Evolutionary conservation across 208 protist species (phyloP).

Genomic region (Phytomonas francai): DNA sequence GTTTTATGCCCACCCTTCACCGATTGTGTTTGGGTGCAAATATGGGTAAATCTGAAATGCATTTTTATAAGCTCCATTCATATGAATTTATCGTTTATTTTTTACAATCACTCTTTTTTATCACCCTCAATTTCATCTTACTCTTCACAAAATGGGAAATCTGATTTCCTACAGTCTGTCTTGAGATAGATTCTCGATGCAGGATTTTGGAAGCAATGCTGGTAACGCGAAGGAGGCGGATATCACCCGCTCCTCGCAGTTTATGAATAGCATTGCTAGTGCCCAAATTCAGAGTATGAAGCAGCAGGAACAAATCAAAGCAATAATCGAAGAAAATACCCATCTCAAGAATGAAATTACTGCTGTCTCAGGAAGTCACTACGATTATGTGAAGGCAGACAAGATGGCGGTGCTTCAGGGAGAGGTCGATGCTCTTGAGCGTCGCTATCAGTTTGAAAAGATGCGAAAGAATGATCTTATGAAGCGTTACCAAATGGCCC

Average conservation of each 20-base stretch:
- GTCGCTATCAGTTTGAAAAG: slow-evolving; percentile 88
- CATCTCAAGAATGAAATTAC: slow-evolving; percentile 86
- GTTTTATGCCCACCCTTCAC: background rate
- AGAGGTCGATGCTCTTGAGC: slow-evolving; percentile 85
- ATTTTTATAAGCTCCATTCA: background rate
- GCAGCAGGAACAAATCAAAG: slow-evolving; percentile 75
- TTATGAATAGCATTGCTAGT: slow-evolving; percentile 43
- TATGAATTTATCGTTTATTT: background rate
- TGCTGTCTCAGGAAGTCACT: slow-evolving; percentile 46
- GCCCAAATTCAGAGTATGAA: slow-evolving; percentile 49
- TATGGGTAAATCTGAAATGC: background rate
- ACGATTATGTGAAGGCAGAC: slow-evolving; percentile 85
- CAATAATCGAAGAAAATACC: slow-evolving; percentile 77
- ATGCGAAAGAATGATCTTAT: slow-evolving; percentile 88
- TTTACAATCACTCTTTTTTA: background rate
- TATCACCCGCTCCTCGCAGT: slow-evolving; percentile 46
- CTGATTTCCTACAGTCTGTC: background rate
- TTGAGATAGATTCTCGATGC: background rate
- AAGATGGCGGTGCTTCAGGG: slow-evolving; percentile 74
- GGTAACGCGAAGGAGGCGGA: slow-evolving; percentile 21
- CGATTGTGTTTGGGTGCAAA: background rate
- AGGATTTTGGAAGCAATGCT: slow-evolving; percentile 9
- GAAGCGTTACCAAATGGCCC: slow-evolving; percentile 74
- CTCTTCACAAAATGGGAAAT: background rate
- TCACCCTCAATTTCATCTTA: background rate